A percentile compares a stretch with the other conserved stretches of the same genome.
Evolutionary conservation across 2,329 filamentous ascomycete species (phyloP).

Genomic region (Botrytis sinoallii): DNA sequence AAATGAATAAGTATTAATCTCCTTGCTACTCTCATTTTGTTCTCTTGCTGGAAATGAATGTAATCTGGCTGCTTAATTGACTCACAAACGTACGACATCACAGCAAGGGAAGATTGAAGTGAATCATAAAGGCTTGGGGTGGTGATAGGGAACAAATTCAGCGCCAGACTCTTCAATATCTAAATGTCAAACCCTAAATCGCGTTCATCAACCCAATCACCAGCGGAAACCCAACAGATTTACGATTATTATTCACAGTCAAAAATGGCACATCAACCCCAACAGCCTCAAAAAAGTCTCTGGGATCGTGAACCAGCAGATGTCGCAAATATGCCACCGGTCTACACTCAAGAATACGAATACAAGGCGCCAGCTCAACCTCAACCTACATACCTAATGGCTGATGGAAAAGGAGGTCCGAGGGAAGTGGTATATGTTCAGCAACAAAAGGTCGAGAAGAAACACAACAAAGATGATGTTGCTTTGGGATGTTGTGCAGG

Average conservation of each 20-base stretch:
- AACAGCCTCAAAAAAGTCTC: conserved; percentile 9
- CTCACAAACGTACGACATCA: neutral
- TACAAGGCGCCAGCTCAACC: neutral
- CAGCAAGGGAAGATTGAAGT: neutral
- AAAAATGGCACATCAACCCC: conserved; percentile 1
- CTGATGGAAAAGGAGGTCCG: neutral
- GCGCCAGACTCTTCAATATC: neutral
- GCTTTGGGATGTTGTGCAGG: conserved; percentile 14
- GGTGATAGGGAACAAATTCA: neutral
- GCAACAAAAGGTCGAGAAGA: neutral
- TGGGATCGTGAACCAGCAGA: conserved; percentile 15
- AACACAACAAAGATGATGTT: neutral
- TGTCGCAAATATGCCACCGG: conserved; percentile 12
- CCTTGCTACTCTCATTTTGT: neutral
- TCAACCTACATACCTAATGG: neutral
- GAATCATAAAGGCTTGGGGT: neutral
- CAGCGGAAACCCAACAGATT: neutral
- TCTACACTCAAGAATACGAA: conserved; percentile 6
- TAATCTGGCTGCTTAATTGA: neutral
- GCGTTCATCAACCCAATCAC: neutral
- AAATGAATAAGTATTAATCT: conserved; percentile 7
- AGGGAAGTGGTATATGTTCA: conserved; percentile 11
- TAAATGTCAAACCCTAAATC: neutral
- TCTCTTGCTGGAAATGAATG: neutral
- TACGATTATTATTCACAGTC: neutral